Conservation (phyloP, 176 grass and related monocot species). For the Eleusine coracana region DNA sequence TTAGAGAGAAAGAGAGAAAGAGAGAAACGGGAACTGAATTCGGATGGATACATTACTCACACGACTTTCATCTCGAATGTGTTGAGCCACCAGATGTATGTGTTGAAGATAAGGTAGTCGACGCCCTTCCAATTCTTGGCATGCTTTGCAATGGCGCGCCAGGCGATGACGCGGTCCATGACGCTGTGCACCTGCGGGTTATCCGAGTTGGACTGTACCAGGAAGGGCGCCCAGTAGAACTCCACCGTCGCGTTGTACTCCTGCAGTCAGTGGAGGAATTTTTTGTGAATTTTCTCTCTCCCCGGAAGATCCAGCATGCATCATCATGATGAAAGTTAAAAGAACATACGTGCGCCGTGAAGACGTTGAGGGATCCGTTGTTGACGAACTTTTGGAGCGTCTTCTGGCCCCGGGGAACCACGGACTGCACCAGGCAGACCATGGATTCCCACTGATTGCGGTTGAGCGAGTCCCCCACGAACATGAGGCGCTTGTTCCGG, state of each 20-base stretch:
- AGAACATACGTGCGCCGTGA: slow-evolving; percentile 52
- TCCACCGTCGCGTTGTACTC: slow-evolving; percentile 92
- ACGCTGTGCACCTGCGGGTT: slow-evolving; percentile 91
- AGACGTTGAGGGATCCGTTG: slow-evolving; percentile 76
- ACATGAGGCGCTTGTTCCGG: slow-evolving; percentile 89
- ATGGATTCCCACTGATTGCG: slow-evolving; percentile 99
- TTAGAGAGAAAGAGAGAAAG: no score
- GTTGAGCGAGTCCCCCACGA: slow-evolving; percentile 94
- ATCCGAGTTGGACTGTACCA: slow-evolving; percentile 97
- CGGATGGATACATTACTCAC: slow-evolving; percentile 39
- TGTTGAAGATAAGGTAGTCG: slow-evolving; percentile 98
- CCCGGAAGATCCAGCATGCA: no score
- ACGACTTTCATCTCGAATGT: slow-evolving; percentile 85
- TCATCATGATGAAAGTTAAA: neutral
- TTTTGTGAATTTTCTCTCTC: no score
- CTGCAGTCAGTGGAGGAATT: neutral
- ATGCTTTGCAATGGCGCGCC: slow-evolving; percentile 81
- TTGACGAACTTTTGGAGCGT: slow-evolving; percentile 86
- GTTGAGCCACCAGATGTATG: slow-evolving; percentile 99
- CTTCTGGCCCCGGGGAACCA: slow-evolving; percentile 64
- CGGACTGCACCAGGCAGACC: slow-evolving; percentile 97
- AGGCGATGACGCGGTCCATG: slow-evolving; percentile 74
- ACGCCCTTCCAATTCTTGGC: slow-evolving; percentile 78
- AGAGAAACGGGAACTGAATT: no score
- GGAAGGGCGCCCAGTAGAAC: slow-evolving; percentile 99